Percentiles rank a stretch among this genome's conserved stretches.
Conservation (phyloP, 345 rosid species). For the Citropsis articulata region DNA sequence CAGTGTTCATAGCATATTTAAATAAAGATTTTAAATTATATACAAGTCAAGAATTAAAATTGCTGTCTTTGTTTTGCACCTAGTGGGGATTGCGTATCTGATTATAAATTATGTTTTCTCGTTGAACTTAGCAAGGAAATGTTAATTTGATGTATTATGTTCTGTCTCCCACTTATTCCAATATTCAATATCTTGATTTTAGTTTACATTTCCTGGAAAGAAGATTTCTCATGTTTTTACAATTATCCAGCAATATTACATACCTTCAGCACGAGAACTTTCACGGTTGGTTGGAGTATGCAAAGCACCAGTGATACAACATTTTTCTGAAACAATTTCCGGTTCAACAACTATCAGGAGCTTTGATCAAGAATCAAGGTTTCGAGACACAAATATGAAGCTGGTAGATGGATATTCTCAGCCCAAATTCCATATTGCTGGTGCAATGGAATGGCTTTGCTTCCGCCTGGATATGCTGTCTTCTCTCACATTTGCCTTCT, state of each 20-base stretch:
- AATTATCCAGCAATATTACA: conserved; percentile 14
- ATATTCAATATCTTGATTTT: background rate
- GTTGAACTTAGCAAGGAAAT: background rate
- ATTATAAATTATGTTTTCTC: background rate
- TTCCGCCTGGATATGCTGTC: conserved; percentile 72
- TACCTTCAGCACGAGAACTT: conserved; percentile 55
- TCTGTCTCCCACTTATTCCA: background rate
- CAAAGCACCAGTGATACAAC: conserved; percentile 81
- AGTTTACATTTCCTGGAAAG: conserved; percentile 4
- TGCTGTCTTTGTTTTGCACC: background rate
- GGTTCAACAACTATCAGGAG: conserved; percentile 81
- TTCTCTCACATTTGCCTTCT: conserved; percentile 65
- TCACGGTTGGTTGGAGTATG: conserved; percentile 71
- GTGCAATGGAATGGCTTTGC: conserved; percentile 86
- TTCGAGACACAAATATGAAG: conserved; percentile 55
- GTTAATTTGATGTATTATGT: background rate
- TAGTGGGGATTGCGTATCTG: background rate
- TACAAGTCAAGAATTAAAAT: background rate
- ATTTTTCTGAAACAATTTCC: conserved; percentile 78
- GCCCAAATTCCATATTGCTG: conserved; percentile 56
- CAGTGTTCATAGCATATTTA: background rate
- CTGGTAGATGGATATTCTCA: conserved; percentile 63
- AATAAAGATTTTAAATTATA: background rate
- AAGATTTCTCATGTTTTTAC: background rate
- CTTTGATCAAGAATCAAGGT: conserved; percentile 73